Evolutionary conservation across 192 early-diverging fungal genomes (phyloP), one percentile per base, ranked within the genome.

Genomic region (Backusella liffmaniae): DNA sequence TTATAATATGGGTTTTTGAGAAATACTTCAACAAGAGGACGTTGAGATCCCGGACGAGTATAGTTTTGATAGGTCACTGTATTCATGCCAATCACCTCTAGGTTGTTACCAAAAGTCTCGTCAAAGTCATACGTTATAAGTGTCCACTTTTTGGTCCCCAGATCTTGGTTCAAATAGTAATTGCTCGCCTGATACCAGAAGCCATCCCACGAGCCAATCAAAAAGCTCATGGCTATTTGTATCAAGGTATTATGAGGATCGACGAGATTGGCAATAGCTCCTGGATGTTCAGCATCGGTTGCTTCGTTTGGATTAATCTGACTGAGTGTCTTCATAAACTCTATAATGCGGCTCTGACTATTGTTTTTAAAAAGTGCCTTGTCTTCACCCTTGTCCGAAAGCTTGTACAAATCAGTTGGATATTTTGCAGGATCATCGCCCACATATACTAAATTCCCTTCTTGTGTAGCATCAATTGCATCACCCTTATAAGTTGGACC

Each of bases 111-210:
- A 68, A 82, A 84, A 18, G 80, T 82, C 36, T 82, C 80, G 29
- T 86, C 85, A 49, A 84, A 86, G 44, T 84, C 85, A 4, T 77
- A 81, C 2, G 85, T 79, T 12, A 86, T 74, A 34, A 79, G 79
- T 13, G 72, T 80, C 82, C 82, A 86, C 36, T 82, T 84, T 29
- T 78, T 75, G 5, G 80, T 73, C 10, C 66, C 23, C 2, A 80
- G 66, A 70, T 86, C 75, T 34, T 84, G 76, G 49, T 80, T 84
- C 74, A 86, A 68, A 56, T 82, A 79, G 73, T 79, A 86, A 62
- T 86, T 84, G 29, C 78, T 80, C 30, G 80, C 85, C 23, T 74
- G 39, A 4, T 65, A 59, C 85, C 85, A 86, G 75, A 81, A 76
- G 21, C 78, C 74, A 41, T 84, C 83, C 79, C 80, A 86, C 15